phyloP scores from a whole-genome alignment of 495 filamentous ascomycete genomes.

The Penicillium paradoxum region DNA sequence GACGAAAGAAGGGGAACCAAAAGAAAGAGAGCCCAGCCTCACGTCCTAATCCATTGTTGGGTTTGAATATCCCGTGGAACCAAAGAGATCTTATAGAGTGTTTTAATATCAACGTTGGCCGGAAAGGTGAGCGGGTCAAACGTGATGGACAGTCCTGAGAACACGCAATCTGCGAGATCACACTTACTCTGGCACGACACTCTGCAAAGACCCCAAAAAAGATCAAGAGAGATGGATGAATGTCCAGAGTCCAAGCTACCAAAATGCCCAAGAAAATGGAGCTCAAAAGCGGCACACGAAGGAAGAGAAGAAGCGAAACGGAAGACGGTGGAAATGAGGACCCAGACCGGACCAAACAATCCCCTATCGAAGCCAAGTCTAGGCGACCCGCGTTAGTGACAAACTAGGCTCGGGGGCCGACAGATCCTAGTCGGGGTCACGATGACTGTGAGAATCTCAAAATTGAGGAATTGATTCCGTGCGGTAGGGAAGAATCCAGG shows the following conservation, averaged over 20 bases:
- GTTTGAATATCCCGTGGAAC: slow-evolving; percentile 5
- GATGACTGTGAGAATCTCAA: not conserved
- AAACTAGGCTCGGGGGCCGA: slow-evolving; percentile 13
- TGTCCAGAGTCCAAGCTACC: no score
- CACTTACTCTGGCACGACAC: not conserved
- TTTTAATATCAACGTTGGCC: slow-evolving; percentile 7
- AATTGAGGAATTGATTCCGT: not conserved
- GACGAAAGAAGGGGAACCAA: slow-evolving; percentile 3
- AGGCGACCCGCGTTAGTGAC: slow-evolving; percentile 25
- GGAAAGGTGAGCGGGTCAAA: slow-evolving; percentile 4
- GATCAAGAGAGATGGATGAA: not conserved
- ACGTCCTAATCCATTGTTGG: slow-evolving; percentile 16
- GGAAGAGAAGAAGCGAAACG: slow-evolving; percentile 11
- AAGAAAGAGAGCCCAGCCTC: slow-evolving; percentile 2
- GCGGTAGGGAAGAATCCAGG: no score
- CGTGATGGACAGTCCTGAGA: not conserved
- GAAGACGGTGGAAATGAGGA: slow-evolving; percentile 17
- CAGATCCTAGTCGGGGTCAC: slow-evolving; percentile 8
- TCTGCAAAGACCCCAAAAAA: not conserved
- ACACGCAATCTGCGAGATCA: not conserved
- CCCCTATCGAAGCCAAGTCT: slow-evolving; percentile 24
- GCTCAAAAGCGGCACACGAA: slow-evolving; percentile 3
- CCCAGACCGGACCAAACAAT: slow-evolving; percentile 19
- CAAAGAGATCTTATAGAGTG: not conserved
- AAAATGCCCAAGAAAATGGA: not conserved